Conservation (phyloP, 495 filamentous ascomycete genomes). For the Mycothermus thermophilus region DNA sequence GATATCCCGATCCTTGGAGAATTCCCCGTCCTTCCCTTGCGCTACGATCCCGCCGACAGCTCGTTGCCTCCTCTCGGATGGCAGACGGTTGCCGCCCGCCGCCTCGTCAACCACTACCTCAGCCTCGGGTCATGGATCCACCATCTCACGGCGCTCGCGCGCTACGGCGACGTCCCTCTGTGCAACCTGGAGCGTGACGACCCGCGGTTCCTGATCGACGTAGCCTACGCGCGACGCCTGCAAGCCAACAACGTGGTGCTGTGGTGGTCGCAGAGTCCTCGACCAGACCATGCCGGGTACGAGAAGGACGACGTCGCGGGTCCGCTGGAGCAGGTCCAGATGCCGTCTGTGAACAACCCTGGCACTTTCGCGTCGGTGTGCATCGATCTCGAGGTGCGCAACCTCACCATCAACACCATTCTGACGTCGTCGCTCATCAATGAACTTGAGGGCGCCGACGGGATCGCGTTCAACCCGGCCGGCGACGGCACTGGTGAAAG, state of each 20-base stretch:
- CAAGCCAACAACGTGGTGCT: conserved; percentile 87
- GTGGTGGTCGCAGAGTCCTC: conserved; percentile 87
- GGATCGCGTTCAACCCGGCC: conserved; percentile 67
- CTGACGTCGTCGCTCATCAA: conserved; percentile 95
- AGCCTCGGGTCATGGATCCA: conserved; percentile 82
- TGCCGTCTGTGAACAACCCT: conserved; percentile 85
- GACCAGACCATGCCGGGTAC: conserved; percentile 89
- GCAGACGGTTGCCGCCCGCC: conserved; percentile 79
- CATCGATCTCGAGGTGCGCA: conserved; percentile 87
- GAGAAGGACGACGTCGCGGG: conserved; percentile 84
- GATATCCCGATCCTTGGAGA: conserved; percentile 75
- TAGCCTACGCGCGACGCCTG: conserved; percentile 82
- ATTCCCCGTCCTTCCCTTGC: conserved; percentile 68
- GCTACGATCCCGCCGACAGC: conserved; percentile 70
- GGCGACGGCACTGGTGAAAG: conserved; percentile 42
- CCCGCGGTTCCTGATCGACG: conserved; percentile 84
- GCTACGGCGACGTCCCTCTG: conserved; percentile 86
- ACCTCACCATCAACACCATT: conserved; percentile 95
- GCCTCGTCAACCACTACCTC: conserved; percentile 78
- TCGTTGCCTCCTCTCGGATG: conserved; percentile 83
- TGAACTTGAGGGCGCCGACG: conserved; percentile 79
- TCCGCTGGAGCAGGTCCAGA: conserved; percentile 75
- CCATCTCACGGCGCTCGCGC: conserved; percentile 70
- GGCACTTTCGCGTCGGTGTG: conserved; percentile 93
- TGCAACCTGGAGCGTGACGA: conserved; percentile 94